phyloP scores from a whole-genome alignment of 2,329 filamentous ascomycete species.

The Pseudocercospora vitis region DNA sequence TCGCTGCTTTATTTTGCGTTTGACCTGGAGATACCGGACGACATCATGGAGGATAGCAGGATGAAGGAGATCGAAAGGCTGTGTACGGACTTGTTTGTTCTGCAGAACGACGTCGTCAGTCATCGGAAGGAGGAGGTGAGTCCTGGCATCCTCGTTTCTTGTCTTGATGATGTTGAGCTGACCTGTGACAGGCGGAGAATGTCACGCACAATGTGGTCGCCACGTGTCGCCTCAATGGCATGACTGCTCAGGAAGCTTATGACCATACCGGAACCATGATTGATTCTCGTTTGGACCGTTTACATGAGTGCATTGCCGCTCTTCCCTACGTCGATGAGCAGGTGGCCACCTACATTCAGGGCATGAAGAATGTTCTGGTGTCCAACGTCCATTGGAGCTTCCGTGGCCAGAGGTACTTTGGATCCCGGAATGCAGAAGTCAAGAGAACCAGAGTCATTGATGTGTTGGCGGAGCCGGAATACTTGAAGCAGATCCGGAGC shows the following conservation, averaged over 20 bases:
- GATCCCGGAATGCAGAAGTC: conserved; percentile 5
- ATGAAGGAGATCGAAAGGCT: conserved; percentile 5
- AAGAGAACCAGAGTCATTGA: conserved; percentile 2
- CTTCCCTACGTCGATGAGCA: conserved; percentile 4
- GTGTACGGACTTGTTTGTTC: neutral
- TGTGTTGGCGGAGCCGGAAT: neutral
- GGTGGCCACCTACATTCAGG: conserved; percentile 8
- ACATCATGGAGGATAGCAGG: neutral
- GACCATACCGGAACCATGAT: conserved; percentile 10
- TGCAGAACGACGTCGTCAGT: conserved; percentile 6
- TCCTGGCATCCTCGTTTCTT: neutral
- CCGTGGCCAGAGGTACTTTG: conserved; percentile 11
- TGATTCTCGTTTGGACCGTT: neutral
- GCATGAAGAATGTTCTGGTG: conserved; percentile 8
- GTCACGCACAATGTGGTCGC: conserved; percentile 14
- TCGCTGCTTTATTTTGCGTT: neutral
- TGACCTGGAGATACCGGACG: neutral
- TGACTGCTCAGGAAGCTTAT: conserved; percentile 8
- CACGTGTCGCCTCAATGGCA: conserved; percentile 10
- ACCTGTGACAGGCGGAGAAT: neutral
- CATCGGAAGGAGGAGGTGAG: conserved; percentile 7
- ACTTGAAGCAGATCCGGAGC: neutral
- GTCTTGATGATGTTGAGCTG: neutral
- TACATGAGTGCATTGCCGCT: neutral
- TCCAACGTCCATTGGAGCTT: conserved; percentile 14